phyloP scores from a whole-genome alignment of 2,329 filamentous ascomycete species.

The Emericellopsis atlantica region DNA sequence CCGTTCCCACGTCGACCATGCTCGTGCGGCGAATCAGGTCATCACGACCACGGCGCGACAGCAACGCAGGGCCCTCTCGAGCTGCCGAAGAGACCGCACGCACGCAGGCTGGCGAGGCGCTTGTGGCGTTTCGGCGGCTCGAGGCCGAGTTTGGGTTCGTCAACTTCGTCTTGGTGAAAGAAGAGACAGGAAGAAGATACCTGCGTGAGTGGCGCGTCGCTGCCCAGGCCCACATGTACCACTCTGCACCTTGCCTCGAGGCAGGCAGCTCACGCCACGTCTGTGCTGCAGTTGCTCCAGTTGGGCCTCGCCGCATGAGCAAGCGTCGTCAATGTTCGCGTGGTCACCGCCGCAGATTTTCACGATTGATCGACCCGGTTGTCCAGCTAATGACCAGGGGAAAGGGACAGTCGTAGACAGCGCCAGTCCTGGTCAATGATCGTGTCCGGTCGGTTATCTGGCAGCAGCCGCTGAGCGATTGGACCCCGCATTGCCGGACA shows the following conservation, averaged over 20 bases:
- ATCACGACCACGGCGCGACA: too few relatives aligned
- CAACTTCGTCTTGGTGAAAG: too few relatives aligned
- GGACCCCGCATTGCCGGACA: too few relatives aligned
- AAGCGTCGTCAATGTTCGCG: not conserved
- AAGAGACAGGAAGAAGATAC: constrained; percentile 7
- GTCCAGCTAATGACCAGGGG: too few relatives aligned
- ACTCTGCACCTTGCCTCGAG: not conserved
- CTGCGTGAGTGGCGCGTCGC: constrained; percentile 17
- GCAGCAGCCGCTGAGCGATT: too few relatives aligned
- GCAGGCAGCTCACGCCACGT: not conserved
- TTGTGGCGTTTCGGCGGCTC: not conserved
- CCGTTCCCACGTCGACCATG: too few relatives aligned
- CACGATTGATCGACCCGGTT: too few relatives aligned
- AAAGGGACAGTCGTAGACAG: too few relatives aligned
- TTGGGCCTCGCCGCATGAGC: constrained; percentile 1
- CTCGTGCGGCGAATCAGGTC: too few relatives aligned
- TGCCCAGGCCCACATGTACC: constrained; percentile 21
- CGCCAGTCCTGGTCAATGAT: too few relatives aligned
- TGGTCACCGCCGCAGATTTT: too few relatives aligned
- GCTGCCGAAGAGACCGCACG: constrained; percentile 1
- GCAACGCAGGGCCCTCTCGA: not conserved
- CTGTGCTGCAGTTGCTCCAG: not conserved
- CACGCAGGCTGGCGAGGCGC: constrained; percentile 1
- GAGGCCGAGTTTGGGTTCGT: not conserved
- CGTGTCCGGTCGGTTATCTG: too few relatives aligned